Percentiles rank a stretch among this genome's conserved stretches.
phyloP scores from a whole-genome alignment of 768 basidiomycete genomes.

The Agrocybe pediades region DNA sequence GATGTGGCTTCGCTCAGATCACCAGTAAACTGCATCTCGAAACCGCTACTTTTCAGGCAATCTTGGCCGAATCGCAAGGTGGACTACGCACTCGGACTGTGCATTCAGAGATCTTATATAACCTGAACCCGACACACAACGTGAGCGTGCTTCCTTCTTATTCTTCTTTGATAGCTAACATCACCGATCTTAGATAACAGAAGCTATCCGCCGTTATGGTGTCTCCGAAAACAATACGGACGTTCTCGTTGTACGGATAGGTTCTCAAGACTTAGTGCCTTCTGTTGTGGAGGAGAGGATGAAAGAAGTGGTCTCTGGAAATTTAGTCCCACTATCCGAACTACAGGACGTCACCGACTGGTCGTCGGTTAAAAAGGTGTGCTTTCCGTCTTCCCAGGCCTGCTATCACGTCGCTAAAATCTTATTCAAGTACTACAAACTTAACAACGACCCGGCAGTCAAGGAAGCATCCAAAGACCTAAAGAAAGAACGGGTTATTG shows the following conservation, averaged over 20 bases:
- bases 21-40: constrained; percentile 80
- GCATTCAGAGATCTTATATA: constrained; percentile 91
- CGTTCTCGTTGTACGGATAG: constrained; percentile 75
- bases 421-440: constrained; percentile 59
- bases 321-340: constrained; percentile 45
- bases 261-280: constrained; percentile 31
- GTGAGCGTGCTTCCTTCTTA: constrained; percentile 34
- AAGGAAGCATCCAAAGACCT: constrained; percentile 33
- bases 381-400: constrained; percentile 10
- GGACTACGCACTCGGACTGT: constrained; percentile 79
- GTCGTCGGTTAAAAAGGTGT: constrained; percentile 72
- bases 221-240: constrained; percentile 65
- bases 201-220: constrained; percentile 86
- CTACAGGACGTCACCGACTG: constrained; percentile 65
- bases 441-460: constrained; percentile 53
- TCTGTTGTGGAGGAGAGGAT: constrained; percentile 54
- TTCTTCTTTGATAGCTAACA: background rate
- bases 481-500: constrained; percentile 35
- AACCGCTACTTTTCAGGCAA: constrained; percentile 81
- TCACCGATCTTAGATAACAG: constrained; percentile 65
- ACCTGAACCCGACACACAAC: constrained; percentile 86
- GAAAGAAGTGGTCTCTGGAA: constrained; percentile 59
- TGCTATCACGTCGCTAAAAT: background rate
- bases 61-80: constrained; percentile 64
- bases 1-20: constrained; percentile 50